These are phyloP conservation scores for Aspergillus aculeatinus DNA, from an alignment of 2,329 filamentous ascomycete species.

Conservation along the genomic window DNA sequence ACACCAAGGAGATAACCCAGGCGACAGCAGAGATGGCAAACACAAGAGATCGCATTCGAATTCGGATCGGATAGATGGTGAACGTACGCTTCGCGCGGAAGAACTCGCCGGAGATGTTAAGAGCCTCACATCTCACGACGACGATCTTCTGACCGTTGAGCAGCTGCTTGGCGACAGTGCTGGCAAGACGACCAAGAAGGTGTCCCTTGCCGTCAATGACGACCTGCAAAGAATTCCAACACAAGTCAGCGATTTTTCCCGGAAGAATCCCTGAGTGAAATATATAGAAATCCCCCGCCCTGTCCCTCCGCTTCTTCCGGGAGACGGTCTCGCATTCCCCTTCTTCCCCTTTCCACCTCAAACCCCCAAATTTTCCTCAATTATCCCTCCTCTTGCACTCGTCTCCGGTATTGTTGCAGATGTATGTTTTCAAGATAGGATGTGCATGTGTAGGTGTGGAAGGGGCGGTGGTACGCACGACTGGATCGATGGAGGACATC, in stretches of 20 bases:
- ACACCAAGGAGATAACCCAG: neutral
- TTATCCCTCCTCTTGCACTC: too few species aligned
- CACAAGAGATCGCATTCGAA: constrained; percentile 4
- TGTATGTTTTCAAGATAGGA: too few species aligned
- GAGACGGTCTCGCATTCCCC: too few species aligned
- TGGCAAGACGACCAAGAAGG: constrained; percentile 97
- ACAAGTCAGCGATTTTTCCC: constrained; percentile 41
- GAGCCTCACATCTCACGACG: constrained; percentile 94
- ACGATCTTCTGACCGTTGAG: constrained; percentile 99
- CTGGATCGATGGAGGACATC: constrained; percentile 67
- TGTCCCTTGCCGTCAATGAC: constrained; percentile 99
- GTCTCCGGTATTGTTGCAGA: too few species aligned
- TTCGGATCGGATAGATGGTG: constrained; percentile 23
- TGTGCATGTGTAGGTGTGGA: constrained; percentile 12
- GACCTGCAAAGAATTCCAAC: constrained; percentile 61
- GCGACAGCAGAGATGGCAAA: neutral
- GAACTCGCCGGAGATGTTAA: constrained; percentile 99
- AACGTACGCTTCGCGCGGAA: constrained; percentile 99
- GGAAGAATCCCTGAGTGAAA: too few species aligned
- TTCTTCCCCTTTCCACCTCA: too few species aligned
- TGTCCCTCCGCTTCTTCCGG: too few species aligned
- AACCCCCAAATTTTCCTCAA: too few species aligned
- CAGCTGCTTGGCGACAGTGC: constrained; percentile 98
- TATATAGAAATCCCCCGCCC: too few species aligned
- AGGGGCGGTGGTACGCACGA: constrained; percentile 52